Base-by-base conservation (phyloP, 2,329 filamentous ascomycete species). In the Simplicillium aogashimaense region DNA sequence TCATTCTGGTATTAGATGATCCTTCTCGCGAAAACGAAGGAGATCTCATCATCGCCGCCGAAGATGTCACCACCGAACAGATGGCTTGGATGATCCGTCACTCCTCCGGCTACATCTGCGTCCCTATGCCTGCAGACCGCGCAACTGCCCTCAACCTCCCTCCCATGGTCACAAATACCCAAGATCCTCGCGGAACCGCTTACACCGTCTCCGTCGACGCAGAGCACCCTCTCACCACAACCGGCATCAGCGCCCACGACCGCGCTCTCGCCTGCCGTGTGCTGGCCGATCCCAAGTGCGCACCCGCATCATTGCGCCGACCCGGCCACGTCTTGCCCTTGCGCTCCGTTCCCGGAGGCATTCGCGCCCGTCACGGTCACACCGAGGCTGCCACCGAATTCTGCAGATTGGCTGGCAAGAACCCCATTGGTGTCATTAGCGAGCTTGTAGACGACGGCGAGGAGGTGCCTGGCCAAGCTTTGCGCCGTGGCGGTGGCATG, bases 81-180 rank as follows among this genome's bases (percentile, higher is more conserved):
- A 94, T 94, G 81, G 86, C 88, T 53, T 98, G 95, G 70, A 82
- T 98, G 75, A 78, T 98, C 61, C 86, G 88, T 54, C 79, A 95
- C 70, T 84, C 85, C 31, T 87, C 86, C 3, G 92, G 92, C 57
- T 79, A 90, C 56, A 82, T 98, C 66, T 97, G 92, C 77, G 85
- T 84, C 0, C 90, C 92, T 13, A 72, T 97, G 45, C 71, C 78
- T 38, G 72, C 83, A 37, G 61, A 74, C 33, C 80, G 85, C 54
- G 82, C 86, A 58, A 69, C 73, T 40, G 64, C 70, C 43, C 81
- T 95, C 51, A 71, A 74, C 45, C 82, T 98, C 29, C 89, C 89
- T 1, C 88, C 86, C 61, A 98, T 98, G 92, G 87, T 97, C 17
- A 48, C 63, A 46, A 50, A 64, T 50, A 72, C 72, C 64, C 74